phyloP scores from a whole-genome alignment of 306 rosid species.

The Rosa rugosa region DNA sequence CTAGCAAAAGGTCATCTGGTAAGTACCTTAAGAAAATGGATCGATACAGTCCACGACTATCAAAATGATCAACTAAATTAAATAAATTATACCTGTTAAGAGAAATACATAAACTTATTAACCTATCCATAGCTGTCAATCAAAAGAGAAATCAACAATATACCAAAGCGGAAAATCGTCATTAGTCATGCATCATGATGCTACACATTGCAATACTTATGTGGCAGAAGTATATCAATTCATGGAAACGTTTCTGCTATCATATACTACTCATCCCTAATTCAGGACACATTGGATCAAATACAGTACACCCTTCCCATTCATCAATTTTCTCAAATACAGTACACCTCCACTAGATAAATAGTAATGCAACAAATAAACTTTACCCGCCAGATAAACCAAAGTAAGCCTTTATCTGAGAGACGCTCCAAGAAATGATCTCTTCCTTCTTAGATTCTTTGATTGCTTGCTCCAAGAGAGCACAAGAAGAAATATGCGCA shows the following conservation, averaged over 20 bases:
- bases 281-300: not conserved
- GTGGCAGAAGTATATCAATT: not conserved
- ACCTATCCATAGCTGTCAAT: conserved; percentile 28
- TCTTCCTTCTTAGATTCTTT: conserved; percentile 51
- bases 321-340: not conserved
- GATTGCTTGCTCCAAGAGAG: conserved; percentile 77
- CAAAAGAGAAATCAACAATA: conserved; percentile 22
- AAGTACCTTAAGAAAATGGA: conserved; percentile 76
- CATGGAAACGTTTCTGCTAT: not conserved
- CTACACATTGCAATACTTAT: not conserved
- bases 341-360: conserved; percentile 11
- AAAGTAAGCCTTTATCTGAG: conserved; percentile 79
- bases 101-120: conserved; percentile 18
- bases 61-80: conserved; percentile 77
- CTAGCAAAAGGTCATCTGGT: conserved; percentile 18
- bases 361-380: conserved; percentile 10
- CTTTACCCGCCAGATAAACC: conserved; percentile 97
- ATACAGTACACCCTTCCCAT: not conserved
- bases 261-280: not conserved
- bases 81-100: conserved; percentile 70
- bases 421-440: conserved; percentile 56
- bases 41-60: conserved; percentile 82
- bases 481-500: conserved; percentile 89
- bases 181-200: not conserved
- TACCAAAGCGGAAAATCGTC: conserved; percentile 14